Percentiles rank a stretch among this genome's conserved stretches.
phyloP scores from a whole-genome alignment of 768 basidiomycete species.

The Amanita polypyramis region DNA sequence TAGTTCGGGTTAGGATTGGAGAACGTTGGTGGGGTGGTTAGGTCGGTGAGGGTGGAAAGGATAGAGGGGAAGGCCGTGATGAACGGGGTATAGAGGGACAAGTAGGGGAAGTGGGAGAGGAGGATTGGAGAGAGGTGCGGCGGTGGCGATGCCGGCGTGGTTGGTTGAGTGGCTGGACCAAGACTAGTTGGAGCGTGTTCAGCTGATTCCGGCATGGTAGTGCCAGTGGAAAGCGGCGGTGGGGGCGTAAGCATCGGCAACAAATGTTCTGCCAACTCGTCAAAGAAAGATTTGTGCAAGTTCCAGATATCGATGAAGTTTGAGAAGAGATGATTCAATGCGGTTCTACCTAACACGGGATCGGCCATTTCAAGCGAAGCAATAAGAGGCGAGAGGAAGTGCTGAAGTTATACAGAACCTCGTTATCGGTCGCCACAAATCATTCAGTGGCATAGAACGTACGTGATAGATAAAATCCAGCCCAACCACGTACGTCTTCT shows the following conservation, averaged over 20 bases:
- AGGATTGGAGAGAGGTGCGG: conserved; percentile 33
- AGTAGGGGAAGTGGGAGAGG: conserved; percentile 77
- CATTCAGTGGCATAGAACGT: conserved; percentile 15
- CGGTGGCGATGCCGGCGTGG: conserved; percentile 4
- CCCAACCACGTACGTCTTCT: conserved; percentile 71
- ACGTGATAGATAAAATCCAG: conserved; percentile 78
- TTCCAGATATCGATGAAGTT: conserved; percentile 93
- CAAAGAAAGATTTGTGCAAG: conserved; percentile 66
- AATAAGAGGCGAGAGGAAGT: conserved; percentile 76
- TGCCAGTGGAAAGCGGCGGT: conserved; percentile 14
- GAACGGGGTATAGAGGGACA: conserved; percentile 81
- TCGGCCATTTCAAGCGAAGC: conserved; percentile 56
- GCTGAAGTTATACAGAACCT: conserved; percentile 29
- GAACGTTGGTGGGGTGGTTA: conserved; percentile 36
- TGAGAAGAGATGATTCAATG: conserved; percentile 69
- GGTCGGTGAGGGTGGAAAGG: conserved; percentile 43
- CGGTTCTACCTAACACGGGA: conserved; percentile 58
- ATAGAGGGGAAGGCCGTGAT: conserved; percentile 68
- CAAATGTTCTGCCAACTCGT: conserved; percentile 41
- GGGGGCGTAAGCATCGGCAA: background rate
- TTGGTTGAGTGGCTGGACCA: conserved; percentile 4
- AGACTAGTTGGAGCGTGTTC: conserved; percentile 7
- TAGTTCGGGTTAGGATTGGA: conserved; percentile 28
- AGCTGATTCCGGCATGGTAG: background rate
- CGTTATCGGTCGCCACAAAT: conserved; percentile 1